Evolutionary conservation across 2,329 filamentous ascomycete species (phyloP), one percentile per base, ranked within the genome.

Genomic region (Epicoccum nigrum): DNA sequence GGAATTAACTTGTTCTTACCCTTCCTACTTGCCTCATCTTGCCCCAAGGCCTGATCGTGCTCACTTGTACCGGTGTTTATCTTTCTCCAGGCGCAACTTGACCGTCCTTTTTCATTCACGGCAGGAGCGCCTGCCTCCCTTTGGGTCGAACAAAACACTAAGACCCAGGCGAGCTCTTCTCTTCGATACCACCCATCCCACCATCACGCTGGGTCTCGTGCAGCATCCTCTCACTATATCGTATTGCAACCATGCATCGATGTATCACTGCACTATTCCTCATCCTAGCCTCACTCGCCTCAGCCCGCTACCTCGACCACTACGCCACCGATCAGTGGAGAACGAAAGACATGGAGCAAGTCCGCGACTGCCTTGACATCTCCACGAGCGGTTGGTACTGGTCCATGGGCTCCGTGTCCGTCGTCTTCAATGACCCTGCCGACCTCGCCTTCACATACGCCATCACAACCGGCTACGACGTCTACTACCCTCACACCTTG

Each of bases 181-280:
- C 30, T 2, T 12, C 3, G 7, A 20, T 19, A 13, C 33, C 38
- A 42, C 30, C 38, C 11, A 33, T n/a, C 17, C 19, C 32, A 33
- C 13, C 21, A 40, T 23, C 16, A 37, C 40, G 8, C 13, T 40
- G 21, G 21, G 16, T 15, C 7, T 32, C 21, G 19, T 15, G 11
- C 31, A 37, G 31, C 51, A 45, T 45, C 45, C 45, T 25, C 32
- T 54, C 51, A 54, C 35, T 30, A n/a, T 30, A 7, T 30, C 48
- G 11, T 25, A 25, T 25, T 3, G 8, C 12, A 35, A 13, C 31
- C 9, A 54, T 54, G 51, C 45, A 42, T 38, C 41, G 20, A 16
- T 35, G 17, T 30, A 49, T 45, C 23, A 30, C 39, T 32, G 27
- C 39, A 1, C 28, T 49, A 11, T 35, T 54, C 27, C 20, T 45